Percentiles rank a stretch among this genome's conserved stretches.
phyloP scores from a whole-genome alignment of 2,329 filamentous ascomycete genomes.

The Akanthomyces lecanii region DNA sequence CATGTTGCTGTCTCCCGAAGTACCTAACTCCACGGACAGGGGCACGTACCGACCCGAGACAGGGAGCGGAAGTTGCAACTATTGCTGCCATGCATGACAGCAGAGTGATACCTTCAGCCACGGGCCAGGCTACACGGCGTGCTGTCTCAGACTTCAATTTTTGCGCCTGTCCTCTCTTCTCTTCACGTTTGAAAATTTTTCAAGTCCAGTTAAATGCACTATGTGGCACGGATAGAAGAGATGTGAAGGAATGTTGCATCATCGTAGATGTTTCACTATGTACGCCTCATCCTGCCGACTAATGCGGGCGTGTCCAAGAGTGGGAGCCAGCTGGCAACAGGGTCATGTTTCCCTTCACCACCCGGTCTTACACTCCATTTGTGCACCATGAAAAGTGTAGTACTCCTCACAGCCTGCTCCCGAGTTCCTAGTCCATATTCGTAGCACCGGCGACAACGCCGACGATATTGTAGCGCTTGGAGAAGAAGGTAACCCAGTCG shows the following conservation, averaged over 20 bases:
- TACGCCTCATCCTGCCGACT: background rate
- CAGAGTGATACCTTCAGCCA: background rate
- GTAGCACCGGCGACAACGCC: constrained; percentile 61
- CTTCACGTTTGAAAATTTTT: background rate
- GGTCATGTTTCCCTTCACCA: background rate
- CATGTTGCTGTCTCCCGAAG: background rate
- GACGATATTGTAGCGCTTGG: constrained; percentile 91
- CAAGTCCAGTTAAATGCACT: too few species aligned
- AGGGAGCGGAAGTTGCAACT: background rate
- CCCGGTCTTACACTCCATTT: background rate
- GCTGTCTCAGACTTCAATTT: background rate
- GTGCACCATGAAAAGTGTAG: background rate
- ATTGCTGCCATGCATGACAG: background rate
- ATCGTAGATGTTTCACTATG: background rate
- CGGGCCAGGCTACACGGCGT: background rate
- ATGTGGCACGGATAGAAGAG: background rate
- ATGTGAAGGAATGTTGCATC: background rate
- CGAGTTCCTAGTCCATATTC: constrained; percentile 43
- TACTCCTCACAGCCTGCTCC: constrained; percentile 2
- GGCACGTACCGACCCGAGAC: background rate
- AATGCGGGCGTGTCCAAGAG: background rate
- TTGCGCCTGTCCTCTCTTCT: background rate
- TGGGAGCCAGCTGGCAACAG: background rate
- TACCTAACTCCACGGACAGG: background rate
- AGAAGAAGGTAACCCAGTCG: constrained; percentile 96